Conservation (phyloP, 139 green algal genomes). For the Chlamydomonas eustigma region DNA sequence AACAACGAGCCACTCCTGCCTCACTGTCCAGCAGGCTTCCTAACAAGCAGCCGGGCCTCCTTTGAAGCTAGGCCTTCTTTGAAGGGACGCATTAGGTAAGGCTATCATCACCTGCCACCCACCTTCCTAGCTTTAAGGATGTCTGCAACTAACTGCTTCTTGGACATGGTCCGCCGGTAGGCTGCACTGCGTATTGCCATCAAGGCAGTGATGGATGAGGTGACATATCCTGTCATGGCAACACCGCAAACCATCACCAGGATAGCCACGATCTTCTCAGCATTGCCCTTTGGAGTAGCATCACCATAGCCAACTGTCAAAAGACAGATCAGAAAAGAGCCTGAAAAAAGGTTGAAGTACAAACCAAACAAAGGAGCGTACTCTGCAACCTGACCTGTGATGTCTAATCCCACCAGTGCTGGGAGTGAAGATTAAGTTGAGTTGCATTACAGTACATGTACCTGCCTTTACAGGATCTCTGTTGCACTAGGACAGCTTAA, state of each 20-base stretch:
- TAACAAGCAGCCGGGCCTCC: no score
- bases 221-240: conserved; percentile 40
- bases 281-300: conserved; percentile 26
- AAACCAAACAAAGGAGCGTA: background rate
- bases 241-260: conserved; percentile 11
- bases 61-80: no score
- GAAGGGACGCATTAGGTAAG: no score
- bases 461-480: no score
- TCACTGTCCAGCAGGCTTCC: no score
- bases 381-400: background rate
- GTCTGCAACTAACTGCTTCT: background rate
- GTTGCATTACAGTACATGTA: no score
- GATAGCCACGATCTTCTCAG: conserved; percentile 18
- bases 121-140: background rate
- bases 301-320: conserved; percentile 31
- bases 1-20: no score
- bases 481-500: no score
- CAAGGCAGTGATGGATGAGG: conserved; percentile 34
- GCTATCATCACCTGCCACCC: no score
- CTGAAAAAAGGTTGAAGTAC: background rate
- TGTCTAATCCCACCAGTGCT: background rate
- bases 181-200: conserved; percentile 26
- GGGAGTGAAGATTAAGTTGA: background rate
- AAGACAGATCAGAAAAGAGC: background rate
- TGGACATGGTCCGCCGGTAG: background rate